Evolutionary conservation across 2,329 filamentous ascomycete genomes (phyloP).

Genomic region (Trichoderma asperellum): DNA sequence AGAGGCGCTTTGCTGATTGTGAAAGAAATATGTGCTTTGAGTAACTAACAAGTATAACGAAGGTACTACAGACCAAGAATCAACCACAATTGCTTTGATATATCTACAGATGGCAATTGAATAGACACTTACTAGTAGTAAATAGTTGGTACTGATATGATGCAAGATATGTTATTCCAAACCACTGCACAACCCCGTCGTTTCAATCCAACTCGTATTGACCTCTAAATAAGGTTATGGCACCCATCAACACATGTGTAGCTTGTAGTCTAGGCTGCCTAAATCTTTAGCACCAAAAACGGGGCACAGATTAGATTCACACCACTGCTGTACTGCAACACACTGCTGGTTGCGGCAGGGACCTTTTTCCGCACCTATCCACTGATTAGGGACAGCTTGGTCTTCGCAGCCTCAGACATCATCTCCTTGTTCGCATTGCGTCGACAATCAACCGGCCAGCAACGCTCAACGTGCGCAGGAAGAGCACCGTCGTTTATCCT

Average conservation of each 20-base stretch:
- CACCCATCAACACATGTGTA: background rate
- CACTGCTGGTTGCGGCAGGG: slow-evolving; percentile 5
- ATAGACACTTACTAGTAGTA: too few species aligned
- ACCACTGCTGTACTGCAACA: background rate
- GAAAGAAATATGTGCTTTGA: too few species aligned
- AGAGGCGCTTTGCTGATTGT: too few species aligned
- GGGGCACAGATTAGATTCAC: background rate
- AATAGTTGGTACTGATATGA: too few species aligned
- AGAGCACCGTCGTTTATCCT: background rate
- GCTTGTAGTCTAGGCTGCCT: background rate
- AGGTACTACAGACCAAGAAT: background rate
- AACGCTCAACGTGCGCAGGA: slow-evolving; percentile 1
- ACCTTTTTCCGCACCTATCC: slow-evolving; percentile 19
- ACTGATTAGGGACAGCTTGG: slow-evolving; percentile 16
- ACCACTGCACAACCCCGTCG: too few species aligned
- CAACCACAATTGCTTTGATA: background rate
- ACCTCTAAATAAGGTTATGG: background rate
- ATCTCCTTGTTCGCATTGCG: background rate
- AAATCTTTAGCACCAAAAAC: background rate
- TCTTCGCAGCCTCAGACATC: slow-evolving; percentile 15
- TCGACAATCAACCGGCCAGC: background rate
- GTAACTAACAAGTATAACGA: too few species aligned
- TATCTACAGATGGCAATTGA: background rate
- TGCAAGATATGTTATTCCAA: too few species aligned
- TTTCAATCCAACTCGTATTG: background rate